Base-by-base conservation (phyloP, 2,329 filamentous ascomycete genomes). In the Leptographium galeiforme region DNA sequence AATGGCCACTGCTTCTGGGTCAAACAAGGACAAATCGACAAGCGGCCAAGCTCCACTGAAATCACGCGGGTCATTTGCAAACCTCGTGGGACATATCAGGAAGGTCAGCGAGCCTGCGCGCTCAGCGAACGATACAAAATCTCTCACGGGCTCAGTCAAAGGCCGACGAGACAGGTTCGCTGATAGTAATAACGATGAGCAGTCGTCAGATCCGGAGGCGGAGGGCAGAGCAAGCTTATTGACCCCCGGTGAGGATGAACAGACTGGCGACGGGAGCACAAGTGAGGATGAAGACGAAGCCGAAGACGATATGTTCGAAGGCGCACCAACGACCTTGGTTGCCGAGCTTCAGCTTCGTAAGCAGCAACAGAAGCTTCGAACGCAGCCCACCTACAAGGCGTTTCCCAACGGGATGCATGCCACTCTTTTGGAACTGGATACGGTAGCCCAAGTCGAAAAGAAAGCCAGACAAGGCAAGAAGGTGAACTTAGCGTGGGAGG, bases 281-380 rank as follows among this genome's bases (percentile, higher is more conserved):
- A 71, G 71, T 4, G 70, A 70, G 4, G 69, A 69, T 4, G 69
- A 71, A 5, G 72, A 74, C 32, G 68, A 73, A 30, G 72, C 71
- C 5, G 69, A 73, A 3, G 71, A 72, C 3, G 72, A 75, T 2
- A 62, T 73, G 1, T 84, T 80, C 57, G 75, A 82, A 52, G 88
- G 87, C 0, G 78, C 83, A 5, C 93, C 93, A 0, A 95, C 89
- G 1, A 98, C 93, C 0, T 76, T 98, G 0, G 78, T 98, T 30
- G 93, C 93, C 0, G 93, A 98, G 65, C 73, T 98, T 8, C 89
- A 96, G 64, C 71, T 95, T 58, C 85, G 93, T 50, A 97, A 98
- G 65, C 83, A 87, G 56, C 87, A 95, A 61, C 84, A 94, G 62
- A 90, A 88, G 66, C 75, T 83, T 57, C 82, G 93, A 39, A 93